phyloP scores from a whole-genome alignment of 2,329 filamentous ascomycete species.

The Botryotinia calthae region DNA sequence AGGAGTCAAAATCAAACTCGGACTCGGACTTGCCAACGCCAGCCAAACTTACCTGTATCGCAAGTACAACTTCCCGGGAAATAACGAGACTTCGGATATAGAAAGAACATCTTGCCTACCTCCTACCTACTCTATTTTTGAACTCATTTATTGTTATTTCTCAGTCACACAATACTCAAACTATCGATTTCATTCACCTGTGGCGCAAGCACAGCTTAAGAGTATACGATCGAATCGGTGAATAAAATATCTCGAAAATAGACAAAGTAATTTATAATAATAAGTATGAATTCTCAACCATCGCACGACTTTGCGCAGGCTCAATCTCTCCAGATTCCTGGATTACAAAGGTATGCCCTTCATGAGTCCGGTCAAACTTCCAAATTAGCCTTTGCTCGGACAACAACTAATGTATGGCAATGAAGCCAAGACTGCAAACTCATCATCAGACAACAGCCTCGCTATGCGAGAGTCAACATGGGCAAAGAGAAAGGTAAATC shows the following conservation, averaged over 20 bases:
- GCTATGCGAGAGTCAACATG: conserved; percentile 64
- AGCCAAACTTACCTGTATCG: background rate
- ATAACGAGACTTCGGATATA: background rate
- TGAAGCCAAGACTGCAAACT: conserved; percentile 56
- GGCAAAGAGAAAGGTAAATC: conserved; percentile 71
- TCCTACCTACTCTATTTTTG: background rate
- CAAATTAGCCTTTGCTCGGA: conserved; percentile 20
- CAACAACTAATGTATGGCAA: conserved; percentile 31
- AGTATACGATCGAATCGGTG: background rate
- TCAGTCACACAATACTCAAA: conserved; percentile 7
- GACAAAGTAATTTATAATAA: conserved; percentile 12
- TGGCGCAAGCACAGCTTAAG: background rate
- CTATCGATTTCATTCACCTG: background rate
- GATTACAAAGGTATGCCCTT: conserved; percentile 30
- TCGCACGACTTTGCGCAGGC: conserved; percentile 34
- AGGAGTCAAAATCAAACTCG: background rate
- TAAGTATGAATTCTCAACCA: conserved; percentile 26
- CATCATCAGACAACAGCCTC: conserved; percentile 63
- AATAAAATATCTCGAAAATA: conserved; percentile 14
- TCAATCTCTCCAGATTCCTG: conserved; percentile 27
- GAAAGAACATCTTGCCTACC: background rate
- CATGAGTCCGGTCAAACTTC: background rate
- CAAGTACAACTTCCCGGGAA: background rate
- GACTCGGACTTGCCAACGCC: background rate
- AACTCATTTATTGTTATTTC: background rate